phyloP scores from a whole-genome alignment of 176 grass and related monocot genomes.

The Zea luxurians region DNA sequence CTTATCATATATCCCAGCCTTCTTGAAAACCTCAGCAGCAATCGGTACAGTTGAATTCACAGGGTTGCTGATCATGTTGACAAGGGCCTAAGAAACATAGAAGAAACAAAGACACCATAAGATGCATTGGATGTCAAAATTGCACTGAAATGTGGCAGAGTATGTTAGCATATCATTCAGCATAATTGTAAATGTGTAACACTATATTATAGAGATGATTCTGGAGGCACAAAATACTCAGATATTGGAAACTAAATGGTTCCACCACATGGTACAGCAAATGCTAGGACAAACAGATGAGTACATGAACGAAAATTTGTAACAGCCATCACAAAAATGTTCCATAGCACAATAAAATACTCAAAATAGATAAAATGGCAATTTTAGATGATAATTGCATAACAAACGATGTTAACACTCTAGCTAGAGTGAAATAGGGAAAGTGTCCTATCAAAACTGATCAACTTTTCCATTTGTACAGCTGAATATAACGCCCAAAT shows the following conservation, averaged over 20 bases:
- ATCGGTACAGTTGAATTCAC: constrained; percentile 90
- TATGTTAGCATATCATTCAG: not conserved
- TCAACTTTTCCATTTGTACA: not conserved
- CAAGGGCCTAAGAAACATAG: constrained; percentile 75
- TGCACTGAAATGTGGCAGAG: not conserved
- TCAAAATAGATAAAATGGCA: not conserved
- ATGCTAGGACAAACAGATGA: not conserved
- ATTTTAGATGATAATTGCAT: not conserved
- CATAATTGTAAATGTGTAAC: not conserved
- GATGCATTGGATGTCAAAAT: constrained; percentile 12
- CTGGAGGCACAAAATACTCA: not conserved
- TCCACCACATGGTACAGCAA: not conserved
- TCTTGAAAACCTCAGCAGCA: constrained; percentile 91
- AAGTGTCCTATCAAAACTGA: not conserved
- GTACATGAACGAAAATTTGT: not conserved
- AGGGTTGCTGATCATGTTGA: constrained; percentile 95
- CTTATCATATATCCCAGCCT: constrained; percentile 77
- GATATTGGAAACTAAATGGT: not conserved
- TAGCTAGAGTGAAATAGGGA: not conserved
- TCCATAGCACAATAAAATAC: constrained; percentile 3
- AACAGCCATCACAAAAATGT: not conserved
- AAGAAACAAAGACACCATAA: constrained; percentile 45
- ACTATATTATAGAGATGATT: not conserved
- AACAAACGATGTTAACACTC: constrained; percentile 10
- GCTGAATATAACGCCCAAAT: not conserved